phyloP scores from a whole-genome alignment of 805 yeast genomes.

The Yamadazyma olivae region DNA sequence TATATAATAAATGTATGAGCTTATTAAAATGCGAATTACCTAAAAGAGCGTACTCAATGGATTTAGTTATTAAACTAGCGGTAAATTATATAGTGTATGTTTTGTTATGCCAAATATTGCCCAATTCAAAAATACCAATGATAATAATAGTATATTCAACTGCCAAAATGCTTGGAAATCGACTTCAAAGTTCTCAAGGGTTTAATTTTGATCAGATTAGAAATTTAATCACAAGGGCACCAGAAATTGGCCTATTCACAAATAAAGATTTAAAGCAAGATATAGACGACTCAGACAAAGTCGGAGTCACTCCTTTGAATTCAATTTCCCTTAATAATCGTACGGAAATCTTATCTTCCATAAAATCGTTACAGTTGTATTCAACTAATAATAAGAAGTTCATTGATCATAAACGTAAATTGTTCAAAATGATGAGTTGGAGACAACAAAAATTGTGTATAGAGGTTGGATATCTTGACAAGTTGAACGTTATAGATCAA shows the following conservation, averaged over 20 bases:
- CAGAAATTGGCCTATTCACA: too few species aligned
- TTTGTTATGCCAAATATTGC: constrained; percentile 1
- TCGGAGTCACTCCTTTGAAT: too few species aligned
- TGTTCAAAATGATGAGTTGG: constrained; percentile 48
- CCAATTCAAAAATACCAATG: constrained; percentile 4
- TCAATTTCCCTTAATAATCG: constrained; percentile 6
- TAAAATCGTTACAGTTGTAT: constrained; percentile 48
- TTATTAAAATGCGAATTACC: too few species aligned
- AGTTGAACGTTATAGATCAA: constrained; percentile 48
- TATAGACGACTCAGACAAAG: too few species aligned
- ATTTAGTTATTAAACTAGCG: background rate
- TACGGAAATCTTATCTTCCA: constrained; percentile 37
- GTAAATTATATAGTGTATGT: constrained; percentile 1
- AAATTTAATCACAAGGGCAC: too few species aligned
- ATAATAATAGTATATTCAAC: constrained; percentile 3
- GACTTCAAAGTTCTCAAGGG: too few species aligned
- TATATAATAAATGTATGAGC: too few species aligned
- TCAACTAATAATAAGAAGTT: constrained; percentile 32
- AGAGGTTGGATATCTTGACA: constrained; percentile 51
- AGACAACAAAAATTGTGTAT: constrained; percentile 55
- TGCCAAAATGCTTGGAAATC: constrained; percentile 3
- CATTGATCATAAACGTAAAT: constrained; percentile 44
- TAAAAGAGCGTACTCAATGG: too few species aligned
- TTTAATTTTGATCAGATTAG: too few species aligned
- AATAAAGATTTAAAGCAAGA: too few species aligned